Percentiles rank a stretch among this genome's conserved stretches.
These are phyloP conservation scores for Akanthomyces dipterigenus DNA, from an alignment of 2,329 filamentous ascomycete genomes.

Conservation along the genomic window DNA sequence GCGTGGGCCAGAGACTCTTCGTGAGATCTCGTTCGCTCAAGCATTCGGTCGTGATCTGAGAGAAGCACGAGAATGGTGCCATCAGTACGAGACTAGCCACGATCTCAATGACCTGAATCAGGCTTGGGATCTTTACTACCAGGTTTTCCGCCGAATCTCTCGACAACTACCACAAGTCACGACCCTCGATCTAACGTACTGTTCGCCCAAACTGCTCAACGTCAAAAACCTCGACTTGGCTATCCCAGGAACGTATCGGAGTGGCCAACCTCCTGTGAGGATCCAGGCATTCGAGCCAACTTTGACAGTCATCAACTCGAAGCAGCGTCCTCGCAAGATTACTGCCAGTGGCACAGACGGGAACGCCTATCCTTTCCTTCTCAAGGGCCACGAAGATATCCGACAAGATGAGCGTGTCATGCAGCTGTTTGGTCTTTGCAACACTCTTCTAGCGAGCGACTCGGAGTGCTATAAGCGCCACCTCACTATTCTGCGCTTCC, in stretches of 20 bases:
- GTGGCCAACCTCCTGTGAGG: conserved; percentile 67
- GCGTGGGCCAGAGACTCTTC: conserved; percentile 81
- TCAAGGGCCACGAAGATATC: conserved; percentile 99
- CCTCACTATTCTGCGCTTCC: conserved; percentile 91
- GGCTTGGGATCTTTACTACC: conserved; percentile 98
- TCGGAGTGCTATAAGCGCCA: conserved; percentile 96
- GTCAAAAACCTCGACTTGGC: conserved; percentile 83
- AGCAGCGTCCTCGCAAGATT: conserved; percentile 89
- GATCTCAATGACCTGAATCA: conserved; percentile 95
- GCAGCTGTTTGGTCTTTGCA: conserved; percentile 97
- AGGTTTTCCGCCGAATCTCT: conserved; percentile 92
- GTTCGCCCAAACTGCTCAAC: conserved; percentile 85
- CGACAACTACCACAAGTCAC: conserved; percentile 90
- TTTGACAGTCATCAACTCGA: conserved; percentile 89
- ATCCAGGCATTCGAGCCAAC: conserved; percentile 89
- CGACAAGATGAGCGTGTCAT: conserved; percentile 98
- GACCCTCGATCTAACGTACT: conserved; percentile 89
- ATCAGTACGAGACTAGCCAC: conserved; percentile 79
- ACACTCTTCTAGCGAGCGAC: conserved; percentile 88
- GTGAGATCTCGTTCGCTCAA: conserved; percentile 95
- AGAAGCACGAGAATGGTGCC: conserved; percentile 94
- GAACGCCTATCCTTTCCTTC: conserved; percentile 74
- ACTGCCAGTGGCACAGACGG: conserved; percentile 86
- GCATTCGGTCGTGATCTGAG: conserved; percentile 93
- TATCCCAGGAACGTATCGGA: conserved; percentile 91